A percentile compares a stretch with the other conserved stretches of the same genome.
Evolutionary conservation across 2,329 filamentous ascomycete species (phyloP).

Genomic region (Cladosporium sp.): DNA sequence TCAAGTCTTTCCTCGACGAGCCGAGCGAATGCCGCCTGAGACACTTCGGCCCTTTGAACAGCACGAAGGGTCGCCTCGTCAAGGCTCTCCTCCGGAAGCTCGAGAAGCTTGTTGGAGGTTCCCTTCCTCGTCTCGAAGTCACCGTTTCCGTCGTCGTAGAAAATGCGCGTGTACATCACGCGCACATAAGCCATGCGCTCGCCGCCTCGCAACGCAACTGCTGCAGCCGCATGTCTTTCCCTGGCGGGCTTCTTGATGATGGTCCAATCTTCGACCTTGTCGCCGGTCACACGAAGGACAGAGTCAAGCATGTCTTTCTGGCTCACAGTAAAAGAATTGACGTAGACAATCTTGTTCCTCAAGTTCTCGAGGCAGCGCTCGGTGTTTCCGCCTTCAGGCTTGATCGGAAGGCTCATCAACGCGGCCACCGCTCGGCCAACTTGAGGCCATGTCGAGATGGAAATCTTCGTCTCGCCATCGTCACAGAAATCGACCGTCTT

Average conservation of each 20-base stretch:
- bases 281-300: conserved; percentile 53
- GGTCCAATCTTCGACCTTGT: conserved; percentile 55
- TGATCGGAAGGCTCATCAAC: conserved; percentile 28
- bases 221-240: conserved; percentile 45
- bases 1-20: conserved; percentile 1
- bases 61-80: conserved; percentile 50
- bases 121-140: conserved; percentile 34
- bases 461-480: conserved; percentile 52
- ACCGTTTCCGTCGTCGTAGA: conserved; percentile 34
- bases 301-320: conserved; percentile 61
- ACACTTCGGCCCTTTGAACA: conserved; percentile 29
- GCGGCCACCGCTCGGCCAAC: conserved; percentile 48
- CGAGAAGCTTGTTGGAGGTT: conserved; percentile 49
- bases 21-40: neutral
- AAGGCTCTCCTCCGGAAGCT: conserved; percentile 52
- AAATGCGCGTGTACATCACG: conserved; percentile 51
- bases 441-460: conserved; percentile 55
- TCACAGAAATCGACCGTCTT: conserved; percentile 38
- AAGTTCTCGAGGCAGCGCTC: conserved; percentile 39
- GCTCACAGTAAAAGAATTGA: conserved; percentile 52
- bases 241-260: conserved; percentile 44
- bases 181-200: conserved; percentile 41
- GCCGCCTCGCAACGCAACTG: conserved; percentile 40
- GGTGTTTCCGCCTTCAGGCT: conserved; percentile 35
- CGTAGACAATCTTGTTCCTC: conserved; percentile 45